phyloP scores from a whole-genome alignment of 352 stramenopile species.

The Plasmopara viticola region DNA sequence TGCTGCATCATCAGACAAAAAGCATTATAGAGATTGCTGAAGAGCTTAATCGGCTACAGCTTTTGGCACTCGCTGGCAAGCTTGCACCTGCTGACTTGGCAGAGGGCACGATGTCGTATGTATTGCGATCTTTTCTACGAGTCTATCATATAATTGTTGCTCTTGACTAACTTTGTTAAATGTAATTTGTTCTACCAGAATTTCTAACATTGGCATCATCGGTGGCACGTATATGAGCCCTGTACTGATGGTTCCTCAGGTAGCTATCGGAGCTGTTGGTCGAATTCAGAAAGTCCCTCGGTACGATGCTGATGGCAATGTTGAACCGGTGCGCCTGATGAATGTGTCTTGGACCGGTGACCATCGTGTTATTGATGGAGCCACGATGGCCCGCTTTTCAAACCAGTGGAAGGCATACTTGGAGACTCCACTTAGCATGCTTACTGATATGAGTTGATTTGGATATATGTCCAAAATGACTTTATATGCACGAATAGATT shows the following conservation, averaged over 20 bases:
- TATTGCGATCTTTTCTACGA: slow-evolving; percentile 5
- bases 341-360: slow-evolving; percentile 97
- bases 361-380: slow-evolving; percentile 97
- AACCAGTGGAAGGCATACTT: slow-evolving; percentile 95
- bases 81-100: slow-evolving; percentile 83
- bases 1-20: slow-evolving; percentile 38
- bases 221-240: slow-evolving; percentile 96
- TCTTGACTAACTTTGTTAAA: background rate
- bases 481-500: too few relatives aligned
- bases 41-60: slow-evolving; percentile 86
- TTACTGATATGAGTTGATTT: slow-evolving; percentile 83
- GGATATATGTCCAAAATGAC: slow-evolving; percentile 1
- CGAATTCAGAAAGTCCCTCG: slow-evolving; percentile 93
- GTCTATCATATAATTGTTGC: background rate
- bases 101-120: slow-evolving; percentile 88
- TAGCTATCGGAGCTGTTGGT: slow-evolving; percentile 96
- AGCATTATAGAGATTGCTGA: slow-evolving; percentile 79
- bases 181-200: slow-evolving; percentile 20
- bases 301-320: slow-evolving; percentile 82
- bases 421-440: slow-evolving; percentile 91
- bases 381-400: slow-evolving; percentile 96
- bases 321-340: slow-evolving; percentile 90
- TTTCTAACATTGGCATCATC: slow-evolving; percentile 94
- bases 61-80: slow-evolving; percentile 72
- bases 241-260: slow-evolving; percentile 93